These are phyloP conservation scores for Vitis hybrid DNA, from an alignment of 177 flowering plant genomes.

Conservation along the genomic window DNA sequence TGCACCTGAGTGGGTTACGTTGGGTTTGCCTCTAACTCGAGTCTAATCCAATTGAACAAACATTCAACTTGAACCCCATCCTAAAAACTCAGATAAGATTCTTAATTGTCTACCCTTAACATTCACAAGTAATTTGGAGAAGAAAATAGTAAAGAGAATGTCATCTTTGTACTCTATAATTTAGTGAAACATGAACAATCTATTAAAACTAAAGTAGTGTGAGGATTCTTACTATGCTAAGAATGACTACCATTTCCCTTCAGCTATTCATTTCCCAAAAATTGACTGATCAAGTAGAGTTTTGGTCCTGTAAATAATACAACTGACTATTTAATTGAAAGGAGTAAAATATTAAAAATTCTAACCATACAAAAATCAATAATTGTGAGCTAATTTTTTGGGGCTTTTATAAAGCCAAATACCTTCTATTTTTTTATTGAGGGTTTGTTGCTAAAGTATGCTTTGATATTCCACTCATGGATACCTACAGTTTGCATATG, in stretches of 20 bases:
- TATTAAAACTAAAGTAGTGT: background rate
- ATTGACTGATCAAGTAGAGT: slow-evolving; percentile 24
- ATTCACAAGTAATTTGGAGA: too few species aligned
- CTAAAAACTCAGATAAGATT: too few species aligned
- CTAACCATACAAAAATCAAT: background rate
- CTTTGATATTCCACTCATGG: slow-evolving; percentile 34
- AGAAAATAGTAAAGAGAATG: too few species aligned
- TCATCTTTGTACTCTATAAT: too few species aligned
- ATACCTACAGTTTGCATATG: slow-evolving; percentile 41
- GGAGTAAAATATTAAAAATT: background rate
- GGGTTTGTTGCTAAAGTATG: slow-evolving; percentile 24
- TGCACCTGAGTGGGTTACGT: too few species aligned
- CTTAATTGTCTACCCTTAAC: too few species aligned
- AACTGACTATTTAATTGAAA: background rate
- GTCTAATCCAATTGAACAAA: too few species aligned
- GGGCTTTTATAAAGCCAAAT: slow-evolving; percentile 1
- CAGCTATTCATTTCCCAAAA: slow-evolving; percentile 32
- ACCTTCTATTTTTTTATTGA: slow-evolving; percentile 50
- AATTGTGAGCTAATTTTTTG: background rate
- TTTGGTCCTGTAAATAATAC: slow-evolving; percentile 37
- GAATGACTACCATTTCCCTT: slow-evolving; percentile 33
- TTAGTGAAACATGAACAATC: background rate
- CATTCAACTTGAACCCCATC: too few species aligned
- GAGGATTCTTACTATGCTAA: slow-evolving; percentile 38
- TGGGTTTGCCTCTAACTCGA: too few species aligned